These are phyloP conservation scores for Chlamydomonas sp. DNA, from an alignment of 139 green algal genomes.

Conservation along the genomic window DNA sequence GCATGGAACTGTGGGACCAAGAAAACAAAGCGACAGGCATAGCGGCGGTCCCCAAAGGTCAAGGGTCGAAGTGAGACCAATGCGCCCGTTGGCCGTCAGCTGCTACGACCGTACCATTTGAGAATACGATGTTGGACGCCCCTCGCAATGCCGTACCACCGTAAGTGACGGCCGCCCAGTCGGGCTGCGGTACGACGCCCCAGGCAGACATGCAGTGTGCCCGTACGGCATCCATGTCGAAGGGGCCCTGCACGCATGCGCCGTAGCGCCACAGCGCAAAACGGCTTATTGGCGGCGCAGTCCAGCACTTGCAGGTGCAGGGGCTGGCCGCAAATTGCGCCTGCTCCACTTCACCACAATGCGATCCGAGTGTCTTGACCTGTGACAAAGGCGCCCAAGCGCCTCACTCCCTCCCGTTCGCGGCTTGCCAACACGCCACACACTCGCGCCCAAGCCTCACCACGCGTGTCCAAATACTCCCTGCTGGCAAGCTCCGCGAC, in stretches of 20 bases:
- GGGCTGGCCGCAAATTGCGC: background rate
- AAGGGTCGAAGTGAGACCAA: background rate
- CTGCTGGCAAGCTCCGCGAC: background rate
- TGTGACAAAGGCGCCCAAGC: background rate
- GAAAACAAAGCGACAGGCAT: background rate
- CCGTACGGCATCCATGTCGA: conserved; percentile 39
- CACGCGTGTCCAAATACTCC: background rate
- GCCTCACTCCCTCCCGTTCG: background rate
- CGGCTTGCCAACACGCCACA: background rate
- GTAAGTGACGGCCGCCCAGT: conserved; percentile 40
- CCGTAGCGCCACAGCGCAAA: background rate
- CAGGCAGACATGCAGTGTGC: conserved; percentile 61
- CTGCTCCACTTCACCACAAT: background rate
- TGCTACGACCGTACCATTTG: conserved; percentile 58
- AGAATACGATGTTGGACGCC: conserved; percentile 81
- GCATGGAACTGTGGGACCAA: background rate
- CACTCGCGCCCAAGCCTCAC: background rate
- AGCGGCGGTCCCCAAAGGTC: background rate
- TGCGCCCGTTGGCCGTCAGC: background rate
- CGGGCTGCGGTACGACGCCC: conserved; percentile 44
- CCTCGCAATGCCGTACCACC: conserved; percentile 16
- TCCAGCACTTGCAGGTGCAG: background rate
- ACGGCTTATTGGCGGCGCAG: too few species aligned
- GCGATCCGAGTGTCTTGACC: background rate
- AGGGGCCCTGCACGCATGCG: conserved; percentile 39